These are phyloP conservation scores for Escallonia herrerae DNA, from an alignment of 129 eudicot genomes.

Conservation along the genomic window DNA sequence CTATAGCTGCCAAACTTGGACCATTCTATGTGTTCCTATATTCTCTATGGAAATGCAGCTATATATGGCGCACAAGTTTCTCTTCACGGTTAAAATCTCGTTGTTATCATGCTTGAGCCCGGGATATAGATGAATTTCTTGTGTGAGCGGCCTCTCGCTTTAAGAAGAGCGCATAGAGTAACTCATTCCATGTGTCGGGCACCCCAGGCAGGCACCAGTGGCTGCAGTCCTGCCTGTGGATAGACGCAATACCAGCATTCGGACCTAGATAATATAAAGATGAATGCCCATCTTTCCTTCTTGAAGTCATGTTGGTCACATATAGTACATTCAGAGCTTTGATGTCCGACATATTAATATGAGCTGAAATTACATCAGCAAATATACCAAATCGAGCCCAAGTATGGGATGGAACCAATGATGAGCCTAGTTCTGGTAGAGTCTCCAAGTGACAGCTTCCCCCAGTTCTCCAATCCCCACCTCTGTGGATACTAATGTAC, in stretches of 20 bases:
- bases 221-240: slow-evolving; percentile 84
- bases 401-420: slow-evolving; percentile 36
- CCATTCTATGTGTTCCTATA: too few relatives aligned
- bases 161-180: slow-evolving; percentile 55
- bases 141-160: slow-evolving; percentile 24
- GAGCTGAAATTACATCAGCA: slow-evolving; percentile 26
- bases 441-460: slow-evolving; percentile 85
- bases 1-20: too few relatives aligned
- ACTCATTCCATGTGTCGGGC: slow-evolving; percentile 93
- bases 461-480: slow-evolving; percentile 87
- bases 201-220: slow-evolving; percentile 99
- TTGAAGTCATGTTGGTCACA: slow-evolving; percentile 65
- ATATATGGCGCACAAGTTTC: too few relatives aligned
- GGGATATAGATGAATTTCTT: slow-evolving; percentile 18
- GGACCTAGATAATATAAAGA: slow-evolving; percentile 72
- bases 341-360: slow-evolving; percentile 15
- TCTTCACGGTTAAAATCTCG: background rate
- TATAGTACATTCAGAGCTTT: slow-evolving; percentile 40
- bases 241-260: slow-evolving; percentile 39
- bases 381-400: slow-evolving; percentile 49
- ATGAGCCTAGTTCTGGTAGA: slow-evolving; percentile 61
- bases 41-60: background rate
- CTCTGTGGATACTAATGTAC: too few relatives aligned
- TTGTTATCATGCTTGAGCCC: slow-evolving; percentile 15
- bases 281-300: slow-evolving; percentile 89